Percentiles rank a stretch among this genome's conserved stretches.
phyloP scores from a whole-genome alignment of 2,329 filamentous ascomycete genomes.

The Ophiocordyceps sinensis region DNA sequence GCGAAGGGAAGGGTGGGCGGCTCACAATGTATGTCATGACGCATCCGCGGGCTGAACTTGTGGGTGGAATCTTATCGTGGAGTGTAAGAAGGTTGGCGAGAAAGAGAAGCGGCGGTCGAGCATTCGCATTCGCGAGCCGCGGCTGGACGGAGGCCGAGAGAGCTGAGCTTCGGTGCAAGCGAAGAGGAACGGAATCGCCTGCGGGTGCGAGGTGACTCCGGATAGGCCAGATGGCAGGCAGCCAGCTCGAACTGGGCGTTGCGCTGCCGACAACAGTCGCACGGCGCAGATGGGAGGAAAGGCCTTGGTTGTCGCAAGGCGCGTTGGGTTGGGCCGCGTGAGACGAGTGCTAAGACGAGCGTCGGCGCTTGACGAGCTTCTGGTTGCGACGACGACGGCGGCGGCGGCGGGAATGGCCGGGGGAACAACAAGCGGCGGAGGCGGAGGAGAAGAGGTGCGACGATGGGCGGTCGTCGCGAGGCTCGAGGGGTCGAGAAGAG shows the following conservation, averaged over 20 bases:
- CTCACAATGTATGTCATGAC: slow-evolving; percentile 27
- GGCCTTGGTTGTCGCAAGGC: too few species aligned
- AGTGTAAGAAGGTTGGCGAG: neutral
- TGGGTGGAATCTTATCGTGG: slow-evolving; percentile 5
- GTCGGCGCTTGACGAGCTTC: too few species aligned
- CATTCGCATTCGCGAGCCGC: neutral
- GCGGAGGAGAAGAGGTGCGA: neutral
- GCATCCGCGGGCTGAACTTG: slow-evolving; percentile 9
- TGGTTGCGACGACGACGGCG: too few species aligned
- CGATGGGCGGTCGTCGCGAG: neutral
- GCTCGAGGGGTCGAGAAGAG: neutral
- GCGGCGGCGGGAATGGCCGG: too few species aligned
- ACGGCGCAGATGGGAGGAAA: too few species aligned
- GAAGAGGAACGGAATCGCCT: neutral
- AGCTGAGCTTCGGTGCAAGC: slow-evolving; percentile 1
- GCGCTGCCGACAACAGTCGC: too few species aligned
- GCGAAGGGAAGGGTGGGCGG: slow-evolving; percentile 4
- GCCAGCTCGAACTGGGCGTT: neutral
- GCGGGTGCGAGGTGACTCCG: neutral
- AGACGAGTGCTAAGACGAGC: too few species aligned
- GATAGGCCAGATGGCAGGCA: neutral
- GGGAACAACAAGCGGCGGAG: too few species aligned
- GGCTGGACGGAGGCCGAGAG: neutral
- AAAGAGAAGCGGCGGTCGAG: neutral
- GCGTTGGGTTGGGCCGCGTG: too few species aligned